Percentiles rank a stretch among this genome's conserved stretches.
phyloP scores from a whole-genome alignment of 495 filamentous ascomycete genomes.

The Baudoinia panamericana region DNA sequence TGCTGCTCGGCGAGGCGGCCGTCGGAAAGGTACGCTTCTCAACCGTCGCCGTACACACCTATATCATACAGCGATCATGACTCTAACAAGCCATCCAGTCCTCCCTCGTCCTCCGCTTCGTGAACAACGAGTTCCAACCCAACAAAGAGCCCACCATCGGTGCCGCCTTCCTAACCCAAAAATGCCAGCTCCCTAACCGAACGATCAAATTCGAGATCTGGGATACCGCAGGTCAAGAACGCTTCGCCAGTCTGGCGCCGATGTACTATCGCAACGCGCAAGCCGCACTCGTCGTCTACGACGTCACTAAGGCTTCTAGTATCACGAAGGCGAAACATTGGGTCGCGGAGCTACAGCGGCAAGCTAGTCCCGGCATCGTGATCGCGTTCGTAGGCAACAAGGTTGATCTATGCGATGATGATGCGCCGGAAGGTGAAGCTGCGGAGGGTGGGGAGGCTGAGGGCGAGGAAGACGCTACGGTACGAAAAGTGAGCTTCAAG shows the following conservation, averaged over 20 bases:
- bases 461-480: slow-evolving; percentile 44
- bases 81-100: slow-evolving; percentile 43
- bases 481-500: slow-evolving; percentile 69
- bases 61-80: neutral
- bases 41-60: neutral
- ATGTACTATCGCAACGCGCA: slow-evolving; percentile 99
- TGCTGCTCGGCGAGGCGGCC: slow-evolving; percentile 89
- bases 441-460: slow-evolving; percentile 33
- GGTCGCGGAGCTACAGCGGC: slow-evolving; percentile 94
- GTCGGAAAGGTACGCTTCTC: slow-evolving; percentile 73
- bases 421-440: slow-evolving; percentile 25
- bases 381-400: slow-evolving; percentile 98
- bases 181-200: slow-evolving; percentile 87
- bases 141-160: slow-evolving; percentile 99
- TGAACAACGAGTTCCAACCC: slow-evolving; percentile 99
- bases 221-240: slow-evolving; percentile 98
- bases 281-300: slow-evolving; percentile 96
- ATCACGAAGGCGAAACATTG: slow-evolving; percentile 95
- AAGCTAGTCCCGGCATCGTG: slow-evolving; percentile 94
- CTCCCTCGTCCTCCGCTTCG: slow-evolving; percentile 92
- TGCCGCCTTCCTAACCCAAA: slow-evolving; percentile 96
- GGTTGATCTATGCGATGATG: slow-evolving; percentile 56
- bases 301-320: slow-evolving; percentile 91
- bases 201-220: slow-evolving; percentile 99
- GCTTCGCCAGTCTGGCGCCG: slow-evolving; percentile 88